These are phyloP conservation scores for Colletotrichum sp. DNA, from an alignment of 2,329 filamentous ascomycete genomes.

Conservation along the genomic window DNA sequence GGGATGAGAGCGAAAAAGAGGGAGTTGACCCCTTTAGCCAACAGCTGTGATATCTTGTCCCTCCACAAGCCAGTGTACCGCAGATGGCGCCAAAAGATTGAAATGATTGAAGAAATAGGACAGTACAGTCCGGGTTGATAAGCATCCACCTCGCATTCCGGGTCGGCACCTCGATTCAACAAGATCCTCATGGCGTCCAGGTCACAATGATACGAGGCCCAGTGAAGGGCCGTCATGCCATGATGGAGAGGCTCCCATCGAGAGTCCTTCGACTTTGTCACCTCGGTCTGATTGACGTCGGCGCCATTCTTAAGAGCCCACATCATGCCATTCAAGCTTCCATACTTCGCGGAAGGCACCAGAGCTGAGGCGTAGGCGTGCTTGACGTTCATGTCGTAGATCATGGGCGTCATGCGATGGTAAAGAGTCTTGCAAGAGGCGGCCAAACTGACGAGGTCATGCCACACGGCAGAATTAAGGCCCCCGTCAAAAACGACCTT, in stretches of 20 bases:
- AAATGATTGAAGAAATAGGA: not conserved
- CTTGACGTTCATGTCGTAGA: not conserved
- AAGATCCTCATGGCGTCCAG: not conserved
- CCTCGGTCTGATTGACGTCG: not conserved
- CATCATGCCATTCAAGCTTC: not conserved
- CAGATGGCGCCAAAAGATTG: not conserved
- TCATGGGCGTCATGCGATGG: not conserved
- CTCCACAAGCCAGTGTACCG: not conserved
- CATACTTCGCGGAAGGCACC: not conserved
- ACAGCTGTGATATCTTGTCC: not conserved
- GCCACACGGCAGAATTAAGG: not conserved
- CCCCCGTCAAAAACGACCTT: accelerated
- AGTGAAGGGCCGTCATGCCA: not conserved
- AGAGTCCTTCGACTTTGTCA: not conserved
- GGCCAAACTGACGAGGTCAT: not conserved
- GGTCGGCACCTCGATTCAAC: not conserved
- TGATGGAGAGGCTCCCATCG: not conserved
- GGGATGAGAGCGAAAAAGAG: not conserved
- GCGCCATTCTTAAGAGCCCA: not conserved
- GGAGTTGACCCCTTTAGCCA: not conserved
- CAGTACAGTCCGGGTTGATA: not conserved
- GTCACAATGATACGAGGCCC: not conserved
- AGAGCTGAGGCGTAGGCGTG: not conserved
- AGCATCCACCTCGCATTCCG: not conserved
- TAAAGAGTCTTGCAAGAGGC: not conserved